Evolutionary conservation across 331 rosid species (phyloP).

Genomic region (Malus hybrid): DNA sequence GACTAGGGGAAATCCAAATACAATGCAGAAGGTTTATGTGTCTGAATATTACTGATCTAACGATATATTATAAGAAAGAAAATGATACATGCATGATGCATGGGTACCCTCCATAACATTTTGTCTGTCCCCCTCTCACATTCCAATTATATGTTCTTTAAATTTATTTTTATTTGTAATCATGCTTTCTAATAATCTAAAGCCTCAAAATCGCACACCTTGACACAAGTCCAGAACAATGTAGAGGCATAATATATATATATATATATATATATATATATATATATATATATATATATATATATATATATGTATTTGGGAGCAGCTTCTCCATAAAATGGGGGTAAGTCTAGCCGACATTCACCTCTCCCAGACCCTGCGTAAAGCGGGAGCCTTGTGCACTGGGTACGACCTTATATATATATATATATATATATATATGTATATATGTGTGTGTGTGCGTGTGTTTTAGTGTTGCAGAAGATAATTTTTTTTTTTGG

Average conservation of each 20-base stretch:
- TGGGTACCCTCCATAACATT: slow-evolving; percentile 36
- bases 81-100: not conserved
- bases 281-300: no score
- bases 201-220: slow-evolving; percentile 27
- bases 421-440: no score
- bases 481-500: slow-evolving; percentile 27
- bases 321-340: no score
- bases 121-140: slow-evolving; percentile 19
- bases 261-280: no score
- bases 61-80: slow-evolving; percentile 25
- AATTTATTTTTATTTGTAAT: not conserved
- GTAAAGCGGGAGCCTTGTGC: no score
- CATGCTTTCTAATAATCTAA: not conserved
- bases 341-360: no score
- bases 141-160: not conserved
- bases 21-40: slow-evolving; percentile 6
- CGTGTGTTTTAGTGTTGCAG: slow-evolving; percentile 8
- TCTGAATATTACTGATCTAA: slow-evolving; percentile 23
- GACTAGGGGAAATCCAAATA: slow-evolving; percentile 16
- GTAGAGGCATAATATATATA: slow-evolving; percentile 21
- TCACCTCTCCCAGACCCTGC: no score
- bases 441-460: no score
- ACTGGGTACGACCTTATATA: no score
- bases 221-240: slow-evolving; percentile 30
- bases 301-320: no score